Evolutionary conservation across 495 filamentous ascomycete genomes (phyloP), one percentile per base, ranked within the genome.

Genomic region (Oidiodendron maius): DNA sequence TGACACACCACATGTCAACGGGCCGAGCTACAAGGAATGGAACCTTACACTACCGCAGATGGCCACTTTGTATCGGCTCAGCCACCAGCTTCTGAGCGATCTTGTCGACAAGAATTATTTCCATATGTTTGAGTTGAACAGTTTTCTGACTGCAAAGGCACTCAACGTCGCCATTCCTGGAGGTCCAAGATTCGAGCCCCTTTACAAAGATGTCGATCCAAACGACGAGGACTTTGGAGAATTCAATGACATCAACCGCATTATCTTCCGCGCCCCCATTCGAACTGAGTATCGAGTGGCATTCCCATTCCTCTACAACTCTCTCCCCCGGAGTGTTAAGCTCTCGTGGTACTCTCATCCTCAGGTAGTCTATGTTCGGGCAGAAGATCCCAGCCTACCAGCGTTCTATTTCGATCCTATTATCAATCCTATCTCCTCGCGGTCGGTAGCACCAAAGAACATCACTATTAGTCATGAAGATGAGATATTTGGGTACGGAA

Each of bases 201-300:
- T 99, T 10, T 99, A 97, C 74, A 99, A 99, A 68, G 94, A 99
- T 55, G 89, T 99, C 40, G 91, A 99, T 62, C 94, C 94, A 24
- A 97, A 99, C 59, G 91, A 97, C 59, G 94, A 99, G 65, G 94
- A 99, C 62, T 99, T 99, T 67, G 93, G 94, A 62, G 94, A 99
- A 66, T 99, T 99, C 78, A 99, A 99, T 59, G 94, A 91, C 38
- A 99, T 99, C 61, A 91, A 97, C 63, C 88, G 94, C 51, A 99
- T 99, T 66, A 99, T 99, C 57, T 99, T 99, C 75, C 85, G 94
- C 41, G 81, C 86, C 30, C 94, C 94, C 3, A 95, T 97, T 57
- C 81, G 91, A 44, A 99, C 91, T 17, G 94, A 99, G 69, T 95
- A 94, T 65, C 82, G 91, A 12, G 94, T 99, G 40, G 87, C 87